Evolutionary conservation across 306 rosid species (phyloP), one percentile per base, ranked within the genome.

Genomic region (Prunus mira): DNA sequence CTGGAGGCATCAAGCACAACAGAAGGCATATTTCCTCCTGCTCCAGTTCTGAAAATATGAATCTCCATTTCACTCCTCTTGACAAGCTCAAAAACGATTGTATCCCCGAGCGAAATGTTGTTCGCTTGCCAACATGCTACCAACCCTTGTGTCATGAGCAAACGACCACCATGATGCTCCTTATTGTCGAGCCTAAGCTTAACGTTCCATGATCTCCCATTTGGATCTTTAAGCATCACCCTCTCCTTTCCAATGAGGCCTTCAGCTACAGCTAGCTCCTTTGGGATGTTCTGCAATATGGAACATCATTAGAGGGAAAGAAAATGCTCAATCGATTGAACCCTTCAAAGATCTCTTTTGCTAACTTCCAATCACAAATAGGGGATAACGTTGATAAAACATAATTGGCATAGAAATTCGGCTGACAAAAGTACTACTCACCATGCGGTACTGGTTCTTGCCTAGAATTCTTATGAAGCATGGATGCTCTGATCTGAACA

Each of bases 351-450:
- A 38, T 38, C 9, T 6, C 43, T 38, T 6, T 38, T 7, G 6
- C 43, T 1, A 34, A 5, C 14, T 38, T 41, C 30, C 52, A 2
- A 41, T n/a, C 28, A 66, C 19, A 41, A 9, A 24, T 19, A 1
- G 4, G 49, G 7, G 47, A 66, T 32, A 32, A 20, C 5, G 9
- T 55, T 30, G 15, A 8, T 18, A 0, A 71, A 27, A 28, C 13
- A 51, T 27, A 19, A 71, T 12, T n/a, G 30, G 52, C 51, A 11
- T 11, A 41, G 2, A n/a, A 24, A 41, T 34, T 65, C 3, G 28
- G 45, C 9, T 66, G 71, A 43, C 18, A 11, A 24, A 28, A 60
- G 34, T 18, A 74, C 78, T 58, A 74, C 78, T 58, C 25, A 74
- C 78, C 58, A 74, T 12, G 17, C 54, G 69, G 12, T 62, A 41